Evolutionary conservation across 768 basidiomycete species (phyloP).

Genomic region (Cystofilobasidium bisporidii): DNA sequence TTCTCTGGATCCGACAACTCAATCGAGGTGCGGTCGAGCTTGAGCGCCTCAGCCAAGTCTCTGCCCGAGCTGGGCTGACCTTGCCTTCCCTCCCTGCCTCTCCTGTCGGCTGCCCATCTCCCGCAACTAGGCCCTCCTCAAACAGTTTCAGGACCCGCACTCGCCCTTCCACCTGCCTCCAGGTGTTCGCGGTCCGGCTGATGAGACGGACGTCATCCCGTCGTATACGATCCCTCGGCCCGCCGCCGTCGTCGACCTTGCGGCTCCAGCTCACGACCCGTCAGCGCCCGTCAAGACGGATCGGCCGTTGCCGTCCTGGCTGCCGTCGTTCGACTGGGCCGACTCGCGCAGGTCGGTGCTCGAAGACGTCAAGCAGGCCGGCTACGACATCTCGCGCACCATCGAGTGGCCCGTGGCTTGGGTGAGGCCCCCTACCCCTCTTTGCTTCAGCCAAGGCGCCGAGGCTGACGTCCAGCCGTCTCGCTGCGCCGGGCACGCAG

Average conservation of each 20-base stretch:
- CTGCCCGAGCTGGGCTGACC: no score
- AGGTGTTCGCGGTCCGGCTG: constrained; percentile 15
- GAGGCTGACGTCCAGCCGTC: background rate
- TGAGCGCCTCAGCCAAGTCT: no score
- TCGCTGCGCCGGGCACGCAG: background rate
- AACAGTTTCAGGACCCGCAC: constrained; percentile 13
- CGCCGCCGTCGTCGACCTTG: background rate
- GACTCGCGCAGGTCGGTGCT: constrained; percentile 12
- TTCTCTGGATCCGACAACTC: no score
- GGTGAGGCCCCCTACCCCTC: background rate
- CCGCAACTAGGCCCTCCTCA: constrained; percentile 17
- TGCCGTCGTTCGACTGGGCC: constrained; percentile 2
- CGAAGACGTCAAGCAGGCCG: background rate
- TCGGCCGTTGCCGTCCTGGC: constrained; percentile 2
- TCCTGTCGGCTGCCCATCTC: background rate
- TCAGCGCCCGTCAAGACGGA: constrained; percentile 8
- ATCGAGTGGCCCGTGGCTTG: constrained; percentile 26
- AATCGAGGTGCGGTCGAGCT: no score
- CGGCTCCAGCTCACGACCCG: background rate
- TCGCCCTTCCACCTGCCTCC: constrained; percentile 27
- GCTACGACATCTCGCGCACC: constrained; percentile 13
- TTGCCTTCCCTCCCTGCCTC: no score
- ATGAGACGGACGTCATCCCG: constrained; percentile 12
- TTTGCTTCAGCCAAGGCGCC: no score
- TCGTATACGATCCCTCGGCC: background rate